A percentile compares a stretch with the other conserved stretches of the same genome.
phyloP scores from a whole-genome alignment of 1,139 yeast species.

The Komagataea norvegica region DNA sequence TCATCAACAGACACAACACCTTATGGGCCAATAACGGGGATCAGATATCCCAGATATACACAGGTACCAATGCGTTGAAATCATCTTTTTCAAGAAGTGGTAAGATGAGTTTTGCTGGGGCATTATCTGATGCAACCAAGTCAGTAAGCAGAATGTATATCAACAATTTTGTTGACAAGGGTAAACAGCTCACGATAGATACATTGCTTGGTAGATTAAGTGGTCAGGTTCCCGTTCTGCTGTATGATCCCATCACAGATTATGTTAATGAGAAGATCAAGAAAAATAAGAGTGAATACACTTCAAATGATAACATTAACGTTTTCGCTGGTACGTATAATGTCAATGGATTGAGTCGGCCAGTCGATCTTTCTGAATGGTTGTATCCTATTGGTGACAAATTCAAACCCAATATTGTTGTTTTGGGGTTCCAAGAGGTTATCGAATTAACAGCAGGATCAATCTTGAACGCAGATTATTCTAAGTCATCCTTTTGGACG shows the following conservation, averaged over 20 bases:
- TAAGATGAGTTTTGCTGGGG: slow-evolving; percentile 94
- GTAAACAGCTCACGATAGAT: slow-evolving; percentile 84
- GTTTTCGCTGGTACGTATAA: slow-evolving; percentile 86
- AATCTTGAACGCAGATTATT: slow-evolving; percentile 61
- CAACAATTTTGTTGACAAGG: slow-evolving; percentile 90
- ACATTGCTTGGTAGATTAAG: slow-evolving; percentile 75
- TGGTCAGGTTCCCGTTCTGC: slow-evolving; percentile 61
- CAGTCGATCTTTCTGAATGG: slow-evolving; percentile 68
- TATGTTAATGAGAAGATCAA: slow-evolving; percentile 61
- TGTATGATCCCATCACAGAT: slow-evolving; percentile 87
- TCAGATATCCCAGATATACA: slow-evolving; percentile 91
- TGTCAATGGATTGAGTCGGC: slow-evolving; percentile 65
- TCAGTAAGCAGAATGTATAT: slow-evolving; percentile 93
- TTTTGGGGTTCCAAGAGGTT: slow-evolving; percentile 89
- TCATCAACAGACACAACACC: slow-evolving; percentile 65
- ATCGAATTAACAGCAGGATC: slow-evolving; percentile 88
- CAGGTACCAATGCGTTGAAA: slow-evolving; percentile 95
- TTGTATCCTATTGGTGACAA: slow-evolving; percentile 65
- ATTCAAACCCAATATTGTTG: slow-evolving; percentile 59
- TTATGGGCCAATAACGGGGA: slow-evolving; percentile 99
- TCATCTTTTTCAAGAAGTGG: slow-evolving; percentile 93
- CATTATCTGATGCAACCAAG: slow-evolving; percentile 91
- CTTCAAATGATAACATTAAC: slow-evolving; percentile 53
- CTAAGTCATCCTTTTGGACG: slow-evolving; percentile 65
- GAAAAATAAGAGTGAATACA: slow-evolving; percentile 49